Conservation (phyloP, 352 stramenopile genomes). For the Globisporangium solare region DNA sequence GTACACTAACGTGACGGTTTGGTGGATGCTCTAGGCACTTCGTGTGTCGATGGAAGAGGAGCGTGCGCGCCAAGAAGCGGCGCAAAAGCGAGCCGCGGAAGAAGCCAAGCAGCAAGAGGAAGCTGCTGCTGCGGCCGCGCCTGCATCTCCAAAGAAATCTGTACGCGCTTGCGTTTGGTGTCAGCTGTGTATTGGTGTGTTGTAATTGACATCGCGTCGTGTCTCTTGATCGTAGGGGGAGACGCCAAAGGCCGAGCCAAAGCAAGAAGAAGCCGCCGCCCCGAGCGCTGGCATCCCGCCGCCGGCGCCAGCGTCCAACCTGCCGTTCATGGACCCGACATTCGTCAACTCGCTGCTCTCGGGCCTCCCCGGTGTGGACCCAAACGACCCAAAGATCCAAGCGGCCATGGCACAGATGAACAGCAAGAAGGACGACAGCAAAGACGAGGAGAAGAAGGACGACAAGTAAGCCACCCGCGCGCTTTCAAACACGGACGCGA, state of each 20-base stretch:
- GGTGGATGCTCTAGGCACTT: constrained; percentile 50
- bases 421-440: constrained; percentile 67
- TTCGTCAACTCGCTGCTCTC: constrained; percentile 89
- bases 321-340: constrained; percentile 87
- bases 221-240: constrained; percentile 5
- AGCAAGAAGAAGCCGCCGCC: constrained; percentile 11
- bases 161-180: neutral
- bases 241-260: constrained; percentile 20
- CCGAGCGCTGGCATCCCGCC: constrained; percentile 29
- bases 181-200: neutral
- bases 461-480: constrained; percentile 52
- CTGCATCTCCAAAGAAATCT: constrained; percentile 15
- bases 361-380: constrained; percentile 87
- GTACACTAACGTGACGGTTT: neutral
- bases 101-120: constrained; percentile 42
- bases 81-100: constrained; percentile 88
- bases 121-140: constrained; percentile 16
- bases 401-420: constrained; percentile 87
- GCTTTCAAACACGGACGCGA: neutral
- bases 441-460: constrained; percentile 83
- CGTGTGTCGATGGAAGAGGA: constrained; percentile 99
- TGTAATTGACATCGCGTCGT: neutral
- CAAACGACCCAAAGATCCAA: constrained; percentile 91
- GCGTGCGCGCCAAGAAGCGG: constrained; percentile 91
- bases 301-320: constrained; percentile 51